These are phyloP conservation scores for Purpureocillium lavendulum DNA, from an alignment of 2,329 filamentous ascomycete genomes.

Conservation along the genomic window DNA sequence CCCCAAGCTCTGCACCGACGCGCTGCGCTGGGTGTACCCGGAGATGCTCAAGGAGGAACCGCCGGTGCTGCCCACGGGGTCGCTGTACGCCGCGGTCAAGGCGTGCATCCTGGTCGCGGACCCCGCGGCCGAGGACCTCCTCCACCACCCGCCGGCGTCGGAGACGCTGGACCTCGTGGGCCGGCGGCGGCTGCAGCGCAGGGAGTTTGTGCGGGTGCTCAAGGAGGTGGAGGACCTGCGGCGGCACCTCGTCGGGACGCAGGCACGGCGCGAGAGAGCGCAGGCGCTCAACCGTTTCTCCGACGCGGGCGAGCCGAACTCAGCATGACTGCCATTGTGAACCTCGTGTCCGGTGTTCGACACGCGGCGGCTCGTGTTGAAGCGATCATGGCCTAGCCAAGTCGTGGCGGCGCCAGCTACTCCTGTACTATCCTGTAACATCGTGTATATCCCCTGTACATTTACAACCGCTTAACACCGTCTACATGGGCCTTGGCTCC, in stretches of 20 bases:
- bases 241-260: constrained; percentile 4
- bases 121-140: constrained; percentile 31
- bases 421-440: neutral
- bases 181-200: constrained; percentile 14
- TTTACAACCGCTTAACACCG: no score
- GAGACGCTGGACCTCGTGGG: constrained; percentile 7
- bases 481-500: no score
- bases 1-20: constrained; percentile 34
- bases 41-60: constrained; percentile 51
- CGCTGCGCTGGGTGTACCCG: constrained; percentile 43
- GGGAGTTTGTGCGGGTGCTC: constrained; percentile 24
- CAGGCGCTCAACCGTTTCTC: constrained; percentile 6
- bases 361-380: no score
- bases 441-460: neutral
- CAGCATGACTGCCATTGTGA: neutral
- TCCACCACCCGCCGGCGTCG: constrained; percentile 9
- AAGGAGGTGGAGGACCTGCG: constrained; percentile 19
- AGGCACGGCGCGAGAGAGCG: constrained; percentile 10
- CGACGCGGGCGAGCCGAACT: neutral
- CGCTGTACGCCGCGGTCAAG: constrained; percentile 39
- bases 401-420: no score
- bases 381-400: no score
- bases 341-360: no score
- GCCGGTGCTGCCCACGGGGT: constrained; percentile 32
- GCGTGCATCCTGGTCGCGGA: constrained; percentile 48